Conservation (phyloP, 352 stramenopile species). For the Phytophthora hibernalis region DNA sequence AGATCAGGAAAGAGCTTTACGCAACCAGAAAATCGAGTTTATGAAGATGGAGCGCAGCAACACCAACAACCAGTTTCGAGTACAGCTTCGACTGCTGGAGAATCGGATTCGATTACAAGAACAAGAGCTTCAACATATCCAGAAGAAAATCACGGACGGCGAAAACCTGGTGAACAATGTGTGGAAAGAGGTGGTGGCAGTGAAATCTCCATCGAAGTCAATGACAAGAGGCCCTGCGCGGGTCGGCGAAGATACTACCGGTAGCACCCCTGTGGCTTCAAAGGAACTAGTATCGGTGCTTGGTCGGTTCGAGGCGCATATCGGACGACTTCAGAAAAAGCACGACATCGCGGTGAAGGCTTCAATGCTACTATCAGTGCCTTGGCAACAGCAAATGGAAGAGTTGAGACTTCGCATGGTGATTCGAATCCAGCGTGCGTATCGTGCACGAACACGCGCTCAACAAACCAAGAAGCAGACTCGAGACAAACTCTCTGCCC, state of each 20-base stretch:
- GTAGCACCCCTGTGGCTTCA: constrained; percentile 4
- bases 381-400: constrained; percentile 80
- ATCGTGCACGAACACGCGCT: constrained; percentile 51
- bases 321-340: constrained; percentile 60
- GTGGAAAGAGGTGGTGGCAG: constrained; percentile 58
- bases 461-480: constrained; percentile 56
- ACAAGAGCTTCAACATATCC: constrained; percentile 67
- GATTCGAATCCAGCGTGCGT: constrained; percentile 76
- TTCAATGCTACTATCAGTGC: constrained; percentile 51
- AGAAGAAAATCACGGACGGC: constrained; percentile 55
- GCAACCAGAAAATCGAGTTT: constrained; percentile 69
- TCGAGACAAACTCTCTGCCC: constrained; percentile 52
- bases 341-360: constrained; percentile 69
- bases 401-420: constrained; percentile 71
- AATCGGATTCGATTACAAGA: constrained; percentile 67
- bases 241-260: not conserved
- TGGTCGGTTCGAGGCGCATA: constrained; percentile 61
- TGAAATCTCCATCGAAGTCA: constrained; percentile 25
- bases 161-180: constrained; percentile 66
- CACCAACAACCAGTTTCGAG: constrained; percentile 55
- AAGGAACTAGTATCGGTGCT: constrained; percentile 66
- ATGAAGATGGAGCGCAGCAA: constrained; percentile 67
- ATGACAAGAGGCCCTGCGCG: not conserved
- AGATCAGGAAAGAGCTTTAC: constrained; percentile 57
- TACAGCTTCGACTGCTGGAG: constrained; percentile 61